These are phyloP conservation scores for Cercis canadensis DNA, from an alignment of 306 rosid species.

Conservation along the genomic window DNA sequence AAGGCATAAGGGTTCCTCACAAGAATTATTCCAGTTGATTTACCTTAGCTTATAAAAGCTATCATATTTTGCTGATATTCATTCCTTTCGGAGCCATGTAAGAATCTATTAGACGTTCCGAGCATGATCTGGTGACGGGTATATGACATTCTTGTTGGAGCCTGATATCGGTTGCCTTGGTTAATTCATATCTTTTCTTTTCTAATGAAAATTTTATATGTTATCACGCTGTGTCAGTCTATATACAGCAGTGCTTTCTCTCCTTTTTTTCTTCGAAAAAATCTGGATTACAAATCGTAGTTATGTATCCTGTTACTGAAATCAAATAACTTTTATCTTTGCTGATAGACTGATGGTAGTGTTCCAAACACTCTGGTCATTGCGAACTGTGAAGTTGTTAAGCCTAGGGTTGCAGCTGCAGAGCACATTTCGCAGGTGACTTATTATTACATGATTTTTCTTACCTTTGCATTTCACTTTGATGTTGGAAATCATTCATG, in stretches of 20 bases:
- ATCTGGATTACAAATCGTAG: too few relatives aligned
- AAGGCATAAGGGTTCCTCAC: background rate
- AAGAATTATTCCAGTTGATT: background rate
- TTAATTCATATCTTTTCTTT: background rate
- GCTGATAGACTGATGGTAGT: slow-evolving; percentile 91
- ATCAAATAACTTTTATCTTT: background rate
- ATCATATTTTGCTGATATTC: background rate
- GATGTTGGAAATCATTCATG: slow-evolving; percentile 14
- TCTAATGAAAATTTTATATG: too few relatives aligned
- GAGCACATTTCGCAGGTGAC: slow-evolving; percentile 96
- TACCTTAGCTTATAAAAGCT: background rate
- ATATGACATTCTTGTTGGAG: background rate
- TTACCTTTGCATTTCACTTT: slow-evolving; percentile 16
- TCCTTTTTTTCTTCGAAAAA: too few relatives aligned
- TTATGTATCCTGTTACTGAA: too few relatives aligned
- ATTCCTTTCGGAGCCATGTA: background rate
- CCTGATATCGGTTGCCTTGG: background rate
- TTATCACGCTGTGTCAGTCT: too few relatives aligned
- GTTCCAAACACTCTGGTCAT: slow-evolving; percentile 98
- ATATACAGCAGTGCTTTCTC: too few relatives aligned
- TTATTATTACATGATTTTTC: slow-evolving; percentile 10
- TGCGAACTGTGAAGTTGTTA: slow-evolving; percentile 98
- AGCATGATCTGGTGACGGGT: background rate
- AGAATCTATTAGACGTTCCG: background rate
- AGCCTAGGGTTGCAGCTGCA: slow-evolving; percentile 98